Evolutionary conservation across 2,329 filamentous ascomycete genomes (phyloP).

Genomic region (Diplodia sapinea): DNA sequence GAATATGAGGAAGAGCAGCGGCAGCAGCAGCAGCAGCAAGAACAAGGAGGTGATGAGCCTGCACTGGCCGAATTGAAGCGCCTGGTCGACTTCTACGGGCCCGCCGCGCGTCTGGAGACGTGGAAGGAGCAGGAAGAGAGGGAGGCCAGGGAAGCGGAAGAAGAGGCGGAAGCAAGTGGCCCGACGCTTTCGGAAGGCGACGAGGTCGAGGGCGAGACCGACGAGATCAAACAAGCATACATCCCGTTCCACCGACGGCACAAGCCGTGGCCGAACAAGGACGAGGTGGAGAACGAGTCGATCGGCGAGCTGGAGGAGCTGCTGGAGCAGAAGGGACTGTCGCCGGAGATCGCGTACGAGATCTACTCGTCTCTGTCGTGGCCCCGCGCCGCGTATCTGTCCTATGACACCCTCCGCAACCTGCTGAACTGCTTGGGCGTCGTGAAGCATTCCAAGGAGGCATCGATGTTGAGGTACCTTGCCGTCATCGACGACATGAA

Average conservation of each 20-base stretch:
- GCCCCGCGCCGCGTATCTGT: slow-evolving; percentile 61
- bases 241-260: slow-evolving; percentile 34
- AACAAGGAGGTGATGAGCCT: neutral
- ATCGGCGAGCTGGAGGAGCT: slow-evolving; percentile 46
- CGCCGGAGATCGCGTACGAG: slow-evolving; percentile 57
- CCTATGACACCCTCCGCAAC: slow-evolving; percentile 60
- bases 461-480: slow-evolving; percentile 80
- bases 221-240: neutral
- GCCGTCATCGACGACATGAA: slow-evolving; percentile 84
- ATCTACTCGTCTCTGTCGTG: slow-evolving; percentile 59
- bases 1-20: neutral
- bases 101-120: neutral
- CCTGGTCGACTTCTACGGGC: slow-evolving; percentile 21
- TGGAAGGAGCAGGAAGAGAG: slow-evolving; percentile 42
- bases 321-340: slow-evolving; percentile 51
- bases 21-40: neutral
- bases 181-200: slow-evolving; percentile 41
- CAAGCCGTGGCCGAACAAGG: slow-evolving; percentile 43
- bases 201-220: slow-evolving; percentile 30
- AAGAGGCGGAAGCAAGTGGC: slow-evolving; percentile 33
- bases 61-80: slow-evolving; percentile 7
- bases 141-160: slow-evolving; percentile 37
- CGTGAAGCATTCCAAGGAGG: slow-evolving; percentile 61
- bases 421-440: slow-evolving; percentile 73
- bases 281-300: slow-evolving; percentile 46